Evolutionary conservation across 2,329 filamentous ascomycete genomes (phyloP), one percentile per base, ranked within the genome.

Genomic region (Verticillium nubilum): DNA sequence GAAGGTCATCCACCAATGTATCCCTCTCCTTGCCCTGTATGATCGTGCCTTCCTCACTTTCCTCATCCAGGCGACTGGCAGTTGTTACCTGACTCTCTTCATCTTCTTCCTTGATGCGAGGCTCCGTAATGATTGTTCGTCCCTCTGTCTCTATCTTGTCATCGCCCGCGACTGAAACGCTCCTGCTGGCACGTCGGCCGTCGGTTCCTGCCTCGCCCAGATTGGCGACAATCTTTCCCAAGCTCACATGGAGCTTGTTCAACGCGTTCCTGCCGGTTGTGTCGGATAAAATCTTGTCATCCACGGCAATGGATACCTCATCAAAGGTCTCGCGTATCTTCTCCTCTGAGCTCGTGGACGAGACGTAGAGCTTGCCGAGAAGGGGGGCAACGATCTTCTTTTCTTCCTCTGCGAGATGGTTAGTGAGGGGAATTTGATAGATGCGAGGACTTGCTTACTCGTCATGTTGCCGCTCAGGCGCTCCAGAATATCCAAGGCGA

Each of bases 321-420:
- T 80, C 77, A 71, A 88, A 86, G 35, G 85, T 69, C 42, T 81
- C 77, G 63, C 84, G 76, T 61, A 87, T 76, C 66, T 84, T 85
- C 25, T 82, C 78, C 62, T 86, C 80, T 0, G 80, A 79, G 0
- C 86, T 86, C 1, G 88, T 79, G 0, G 91, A 83, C 1, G 88
- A 87, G 54, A 98, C 82, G 69, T 93, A 86, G 2, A 97, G 79
- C 74, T 97, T 98, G 64, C 86, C 86, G 1, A 98, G 82, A 54
- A 97, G 84, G 0, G 87, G 83, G 28, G 91, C 86, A 10, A 95
- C 77, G 1, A 88, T 82, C 72, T 96, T 97, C 76, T 90, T 91
- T 73, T 97, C 93, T 64, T 97, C 92, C 71, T 90, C 89, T 88
- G 69, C 70, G 62, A 33, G 6, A 1, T 23, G 61, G 69, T 76